phyloP scores from a whole-genome alignment of 1,139 yeast species.

The Kurtzmaniella quercitrusa region DNA sequence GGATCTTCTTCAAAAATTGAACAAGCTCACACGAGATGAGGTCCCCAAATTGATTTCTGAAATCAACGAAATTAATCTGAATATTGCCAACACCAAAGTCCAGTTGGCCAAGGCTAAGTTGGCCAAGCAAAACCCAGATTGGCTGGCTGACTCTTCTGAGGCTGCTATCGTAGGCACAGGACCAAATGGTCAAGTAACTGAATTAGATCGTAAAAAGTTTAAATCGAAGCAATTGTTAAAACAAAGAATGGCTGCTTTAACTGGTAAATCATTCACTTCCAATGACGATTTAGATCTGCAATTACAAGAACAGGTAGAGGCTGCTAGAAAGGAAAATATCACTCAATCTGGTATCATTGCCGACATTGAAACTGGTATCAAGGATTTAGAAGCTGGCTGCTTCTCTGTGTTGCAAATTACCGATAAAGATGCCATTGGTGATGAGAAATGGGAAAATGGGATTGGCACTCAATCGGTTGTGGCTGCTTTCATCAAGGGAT shows the following conservation, averaged over 20 bases:
- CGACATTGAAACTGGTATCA: conserved; percentile 73
- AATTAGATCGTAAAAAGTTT: conserved; percentile 73
- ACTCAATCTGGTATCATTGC: conserved; percentile 55
- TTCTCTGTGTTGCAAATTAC: conserved; percentile 40
- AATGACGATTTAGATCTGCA: conserved; percentile 50
- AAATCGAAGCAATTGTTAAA: conserved; percentile 72
- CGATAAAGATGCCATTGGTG: conserved; percentile 48
- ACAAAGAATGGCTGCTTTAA: conserved; percentile 86
- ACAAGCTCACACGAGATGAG: conserved; percentile 52
- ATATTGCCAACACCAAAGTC: conserved; percentile 64
- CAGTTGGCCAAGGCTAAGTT: conserved; percentile 55
- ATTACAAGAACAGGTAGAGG: conserved; percentile 51
- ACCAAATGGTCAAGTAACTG: conserved; percentile 79
- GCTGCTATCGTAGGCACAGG: conserved; percentile 71
- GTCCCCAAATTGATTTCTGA: conserved; percentile 66
- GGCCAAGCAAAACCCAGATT: conserved; percentile 58
- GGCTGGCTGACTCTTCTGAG: conserved; percentile 47
- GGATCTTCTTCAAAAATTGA: conserved; percentile 46
- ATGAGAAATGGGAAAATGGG: conserved; percentile 82
- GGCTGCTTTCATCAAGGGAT: conserved; percentile 54
- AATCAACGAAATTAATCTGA: conserved; percentile 59
- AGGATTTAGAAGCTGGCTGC: conserved; percentile 65
- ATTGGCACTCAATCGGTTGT: conserved; percentile 67
- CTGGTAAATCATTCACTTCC: conserved; percentile 62
- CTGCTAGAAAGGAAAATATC: conserved; percentile 51